Evolutionary conservation across 257 asterid species (phyloP).

Genomic region (Forsythia viridissima): DNA sequence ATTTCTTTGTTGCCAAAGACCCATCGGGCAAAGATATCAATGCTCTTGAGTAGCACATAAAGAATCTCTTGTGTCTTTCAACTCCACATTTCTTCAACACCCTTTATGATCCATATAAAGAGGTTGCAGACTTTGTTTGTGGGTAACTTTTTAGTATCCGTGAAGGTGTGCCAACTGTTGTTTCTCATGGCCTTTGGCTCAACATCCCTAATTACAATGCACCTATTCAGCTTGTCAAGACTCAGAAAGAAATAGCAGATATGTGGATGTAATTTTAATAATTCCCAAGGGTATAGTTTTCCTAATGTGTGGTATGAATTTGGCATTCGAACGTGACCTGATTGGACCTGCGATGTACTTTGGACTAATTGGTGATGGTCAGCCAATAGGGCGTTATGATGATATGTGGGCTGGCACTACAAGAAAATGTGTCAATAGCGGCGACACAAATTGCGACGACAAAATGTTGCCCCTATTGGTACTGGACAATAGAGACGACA

Average conservation of each 20-base stretch:
- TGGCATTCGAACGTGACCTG: constrained; percentile 73
- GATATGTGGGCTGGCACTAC: constrained; percentile 79
- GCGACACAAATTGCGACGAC: no score
- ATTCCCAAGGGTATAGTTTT: constrained; percentile 74
- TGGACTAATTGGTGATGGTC: constrained; percentile 90
- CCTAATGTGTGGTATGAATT: constrained; percentile 86
- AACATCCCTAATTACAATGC: constrained; percentile 87
- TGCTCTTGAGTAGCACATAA: constrained; percentile 81
- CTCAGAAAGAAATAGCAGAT: constrained; percentile 81
- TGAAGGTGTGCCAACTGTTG: constrained; percentile 71
- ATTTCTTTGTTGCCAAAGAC: constrained; percentile 82
- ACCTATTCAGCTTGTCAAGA: constrained; percentile 83
- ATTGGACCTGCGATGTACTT: constrained; percentile 93
- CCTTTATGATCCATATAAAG: constrained; percentile 78
- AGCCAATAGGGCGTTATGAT: constrained; percentile 85
- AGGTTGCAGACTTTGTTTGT: constrained; percentile 77
- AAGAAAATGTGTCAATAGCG: no score
- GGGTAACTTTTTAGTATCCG: constrained; percentile 87
- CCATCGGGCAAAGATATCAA: constrained; percentile 76
- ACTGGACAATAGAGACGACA: no score
- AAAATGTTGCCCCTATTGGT: no score
- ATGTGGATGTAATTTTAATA: constrained; percentile 77
- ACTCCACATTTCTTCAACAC: constrained; percentile 82
- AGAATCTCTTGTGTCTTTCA: constrained; percentile 63
- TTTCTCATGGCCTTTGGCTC: constrained; percentile 82